Evolutionary conservation across 2,329 filamentous ascomycete genomes (phyloP), one percentile per base, ranked within the genome.

Genomic region (Sclerotinia minor): DNA sequence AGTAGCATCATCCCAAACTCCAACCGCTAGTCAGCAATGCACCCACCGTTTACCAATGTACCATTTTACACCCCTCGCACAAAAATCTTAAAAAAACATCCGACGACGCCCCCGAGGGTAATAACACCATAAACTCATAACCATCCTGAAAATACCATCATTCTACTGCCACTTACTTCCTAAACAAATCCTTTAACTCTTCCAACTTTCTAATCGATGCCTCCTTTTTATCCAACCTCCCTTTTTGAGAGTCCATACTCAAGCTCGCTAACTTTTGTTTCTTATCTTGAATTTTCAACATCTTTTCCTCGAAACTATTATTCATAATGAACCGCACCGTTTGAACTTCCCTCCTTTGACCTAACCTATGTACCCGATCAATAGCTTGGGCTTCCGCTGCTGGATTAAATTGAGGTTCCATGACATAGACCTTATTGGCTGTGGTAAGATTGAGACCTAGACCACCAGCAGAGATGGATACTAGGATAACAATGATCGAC

Each of bases 331-430:
- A 98, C 49, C 94, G 87, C 49, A 92, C 88, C 1, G 93, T 96
- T n/a, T 86, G 85, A 0, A 99, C 95, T 17, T 89, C 86, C n/a
- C 95, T 85, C 74, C 87, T 95, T 81, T 99, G 95, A 0, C 95
- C 94, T 1, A 97, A 82, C 24, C 94, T 89, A 78, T 97, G 94
- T 7, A 99, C 92, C 41, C 95, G 92, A 77, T 98, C 95, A 9
- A 98, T 85, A 2, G 95, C 95, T 79, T 99, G 95, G 6, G 93
- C 92, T 78, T 99, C 94, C 0, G 94, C 92, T 0, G 93, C 94
- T 0, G 95, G 95, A 75, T 99, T 99, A 81, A 94, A 99, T 76
- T 97, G 94, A 6, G 95, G 95, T 78, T 99, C 95, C 94, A 99
- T 98, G 74, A 98, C 91, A 77, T 95, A 98, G 19, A 96, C 94